phyloP scores from a whole-genome alignment of 495 filamentous ascomycete species.

The Aspergillus diversus region DNA sequence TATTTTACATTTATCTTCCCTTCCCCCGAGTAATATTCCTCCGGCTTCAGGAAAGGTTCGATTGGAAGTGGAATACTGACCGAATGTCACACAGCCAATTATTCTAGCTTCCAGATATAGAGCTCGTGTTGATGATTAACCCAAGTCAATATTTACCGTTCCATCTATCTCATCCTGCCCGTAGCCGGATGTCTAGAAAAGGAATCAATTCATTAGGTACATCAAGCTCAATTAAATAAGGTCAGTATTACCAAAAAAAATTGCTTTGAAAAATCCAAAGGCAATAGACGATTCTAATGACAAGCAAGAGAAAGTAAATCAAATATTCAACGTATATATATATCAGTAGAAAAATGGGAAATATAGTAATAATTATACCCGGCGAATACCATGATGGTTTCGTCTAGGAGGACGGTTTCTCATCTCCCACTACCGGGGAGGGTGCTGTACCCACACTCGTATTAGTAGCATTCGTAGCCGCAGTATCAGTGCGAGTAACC shows the following conservation, averaged over 20 bases:
- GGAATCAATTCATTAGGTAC: background rate
- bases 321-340: background rate
- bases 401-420: slow-evolving; percentile 9
- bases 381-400: background rate
- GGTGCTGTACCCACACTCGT: slow-evolving; percentile 4
- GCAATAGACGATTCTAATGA: background rate
- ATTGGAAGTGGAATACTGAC: too few species aligned
- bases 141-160: background rate
- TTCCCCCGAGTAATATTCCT: background rate
- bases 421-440: background rate
- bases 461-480: slow-evolving; percentile 3
- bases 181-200: background rate
- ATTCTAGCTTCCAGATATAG: background rate
- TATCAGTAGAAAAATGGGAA: background rate
- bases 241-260: background rate
- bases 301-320: background rate
- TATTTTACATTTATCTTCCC: background rate
- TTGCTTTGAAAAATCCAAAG: background rate
- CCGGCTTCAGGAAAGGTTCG: background rate
- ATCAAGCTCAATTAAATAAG: background rate
- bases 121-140: background rate
- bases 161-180: background rate
- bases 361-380: background rate
- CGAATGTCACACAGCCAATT: too few species aligned
- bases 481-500: slow-evolving; percentile 20